Conservation (phyloP, 441 rosid genomes). For the Adansonia madagascariensis region DNA sequence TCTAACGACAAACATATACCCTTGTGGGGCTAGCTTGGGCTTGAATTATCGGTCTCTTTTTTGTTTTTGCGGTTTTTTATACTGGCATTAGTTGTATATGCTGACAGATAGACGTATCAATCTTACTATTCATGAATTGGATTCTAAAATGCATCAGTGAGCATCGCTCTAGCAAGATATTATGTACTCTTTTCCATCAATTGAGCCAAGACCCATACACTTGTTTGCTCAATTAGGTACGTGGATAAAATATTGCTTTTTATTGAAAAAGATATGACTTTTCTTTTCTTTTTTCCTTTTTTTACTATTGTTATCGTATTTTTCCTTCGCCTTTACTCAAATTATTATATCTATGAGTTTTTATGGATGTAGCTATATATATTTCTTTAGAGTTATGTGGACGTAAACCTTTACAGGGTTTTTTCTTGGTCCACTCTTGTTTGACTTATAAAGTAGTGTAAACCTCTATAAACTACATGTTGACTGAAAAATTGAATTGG, state of each 20-base stretch:
- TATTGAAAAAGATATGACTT: background rate
- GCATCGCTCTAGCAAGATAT: background rate
- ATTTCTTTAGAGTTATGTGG: slow-evolving; percentile 77
- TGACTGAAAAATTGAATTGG: background rate
- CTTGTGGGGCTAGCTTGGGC: background rate
- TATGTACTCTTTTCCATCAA: background rate
- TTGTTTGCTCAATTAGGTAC: background rate
- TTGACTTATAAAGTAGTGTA: slow-evolving; percentile 98
- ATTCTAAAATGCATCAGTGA: background rate
- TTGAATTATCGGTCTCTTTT: background rate
- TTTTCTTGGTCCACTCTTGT: slow-evolving; percentile 83
- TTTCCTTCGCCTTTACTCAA: background rate
- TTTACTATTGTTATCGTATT: background rate
- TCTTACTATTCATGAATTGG: background rate
- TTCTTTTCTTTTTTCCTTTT: background rate
- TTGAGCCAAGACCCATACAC: background rate
- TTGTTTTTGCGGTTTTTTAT: background rate
- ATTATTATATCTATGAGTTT: slow-evolving; percentile 23
- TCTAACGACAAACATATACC: background rate
- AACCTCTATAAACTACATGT: slow-evolving; percentile 30
- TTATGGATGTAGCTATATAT: slow-evolving; percentile 32
- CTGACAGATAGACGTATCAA: background rate
- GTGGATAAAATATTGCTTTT: background rate
- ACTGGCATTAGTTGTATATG: background rate
- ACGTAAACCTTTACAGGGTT: slow-evolving; percentile 34